These are phyloP conservation scores for Parmales sp. DNA, from an alignment of 108 stramenopile genomes.

Conservation along the genomic window DNA sequence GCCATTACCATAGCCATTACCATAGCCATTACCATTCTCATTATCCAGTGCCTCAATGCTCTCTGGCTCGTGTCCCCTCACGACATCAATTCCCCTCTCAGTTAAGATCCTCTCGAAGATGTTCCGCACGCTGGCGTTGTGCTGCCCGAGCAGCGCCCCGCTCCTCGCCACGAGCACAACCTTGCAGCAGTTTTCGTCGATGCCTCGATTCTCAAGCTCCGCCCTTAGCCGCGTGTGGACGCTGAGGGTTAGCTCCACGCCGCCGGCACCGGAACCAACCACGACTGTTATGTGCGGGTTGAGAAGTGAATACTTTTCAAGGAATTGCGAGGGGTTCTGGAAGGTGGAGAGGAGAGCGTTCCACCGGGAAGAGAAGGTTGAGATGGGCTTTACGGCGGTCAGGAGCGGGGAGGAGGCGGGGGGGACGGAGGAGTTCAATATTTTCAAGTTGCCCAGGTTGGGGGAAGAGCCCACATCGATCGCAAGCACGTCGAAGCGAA, in stretches of 20 bases:
- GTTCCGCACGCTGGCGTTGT: constrained; percentile 34
- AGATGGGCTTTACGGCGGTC: constrained; percentile 68
- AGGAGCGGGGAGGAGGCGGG: constrained; percentile 11
- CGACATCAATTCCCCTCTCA: constrained; percentile 26
- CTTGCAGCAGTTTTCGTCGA: too few species aligned
- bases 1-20: too few species aligned
- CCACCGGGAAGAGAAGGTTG: constrained; percentile 32
- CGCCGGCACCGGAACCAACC: constrained; percentile 63
- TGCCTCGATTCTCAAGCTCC: too few species aligned
- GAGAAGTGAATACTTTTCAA: not conserved
- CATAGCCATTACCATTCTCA: constrained; percentile 26
- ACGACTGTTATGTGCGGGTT: constrained; percentile 16
- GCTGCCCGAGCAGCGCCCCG: constrained; percentile 23
- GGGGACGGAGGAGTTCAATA: too few species aligned
- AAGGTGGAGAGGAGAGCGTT: not conserved
- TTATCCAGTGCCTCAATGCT: constrained; percentile 19
- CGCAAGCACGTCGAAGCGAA: constrained; percentile 49
- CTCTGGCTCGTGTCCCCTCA: constrained; percentile 2
- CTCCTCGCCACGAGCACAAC: constrained; percentile 35
- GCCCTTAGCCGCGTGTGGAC: not conserved
- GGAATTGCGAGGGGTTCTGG: not conserved
- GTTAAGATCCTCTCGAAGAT: constrained; percentile 38
- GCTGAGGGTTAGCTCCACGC: constrained; percentile 43
- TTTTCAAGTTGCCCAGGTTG: too few species aligned
- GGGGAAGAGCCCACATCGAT: constrained; percentile 60